phyloP scores from a whole-genome alignment of 2,329 filamentous ascomycete genomes.

The Cordyceps cateniannulata region DNA sequence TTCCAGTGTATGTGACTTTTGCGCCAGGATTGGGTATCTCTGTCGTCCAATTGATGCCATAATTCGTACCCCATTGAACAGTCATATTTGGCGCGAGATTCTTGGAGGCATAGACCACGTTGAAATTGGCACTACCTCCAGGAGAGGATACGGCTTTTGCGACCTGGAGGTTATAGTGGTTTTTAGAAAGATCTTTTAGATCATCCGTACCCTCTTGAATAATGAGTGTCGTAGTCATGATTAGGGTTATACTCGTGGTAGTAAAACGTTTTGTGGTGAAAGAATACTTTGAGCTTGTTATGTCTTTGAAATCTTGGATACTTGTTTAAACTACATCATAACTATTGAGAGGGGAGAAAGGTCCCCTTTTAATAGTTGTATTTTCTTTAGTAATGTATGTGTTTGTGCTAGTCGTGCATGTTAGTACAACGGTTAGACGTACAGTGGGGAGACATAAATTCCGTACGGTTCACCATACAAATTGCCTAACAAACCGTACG shows the following conservation, averaged over 20 bases:
- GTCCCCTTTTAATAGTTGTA: no score
- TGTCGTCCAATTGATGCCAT: background rate
- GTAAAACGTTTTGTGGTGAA: background rate
- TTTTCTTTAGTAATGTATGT: no score
- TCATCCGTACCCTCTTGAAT: background rate
- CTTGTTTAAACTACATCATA: no score
- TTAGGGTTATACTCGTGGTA: background rate
- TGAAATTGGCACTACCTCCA: background rate
- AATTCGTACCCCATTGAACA: background rate
- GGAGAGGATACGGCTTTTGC: background rate
- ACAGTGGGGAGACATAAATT: no score
- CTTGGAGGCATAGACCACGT: background rate
- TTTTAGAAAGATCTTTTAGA: background rate
- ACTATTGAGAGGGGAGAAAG: no score
- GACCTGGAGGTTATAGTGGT: background rate
- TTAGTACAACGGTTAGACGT: no score
- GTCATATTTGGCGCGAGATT: background rate
- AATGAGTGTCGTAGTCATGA: background rate
- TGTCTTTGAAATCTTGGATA: background rate
- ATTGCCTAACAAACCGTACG: no score
- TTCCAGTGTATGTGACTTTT: background rate
- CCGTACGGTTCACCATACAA: no score
- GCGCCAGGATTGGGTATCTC: background rate
- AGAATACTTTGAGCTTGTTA: background rate
- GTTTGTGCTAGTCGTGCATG: no score